A percentile compares a stretch with the other conserved stretches of the same genome.
Conservation (phyloP, 2,329 filamentous ascomycete genomes). For the Kalmusia sp. region DNA sequence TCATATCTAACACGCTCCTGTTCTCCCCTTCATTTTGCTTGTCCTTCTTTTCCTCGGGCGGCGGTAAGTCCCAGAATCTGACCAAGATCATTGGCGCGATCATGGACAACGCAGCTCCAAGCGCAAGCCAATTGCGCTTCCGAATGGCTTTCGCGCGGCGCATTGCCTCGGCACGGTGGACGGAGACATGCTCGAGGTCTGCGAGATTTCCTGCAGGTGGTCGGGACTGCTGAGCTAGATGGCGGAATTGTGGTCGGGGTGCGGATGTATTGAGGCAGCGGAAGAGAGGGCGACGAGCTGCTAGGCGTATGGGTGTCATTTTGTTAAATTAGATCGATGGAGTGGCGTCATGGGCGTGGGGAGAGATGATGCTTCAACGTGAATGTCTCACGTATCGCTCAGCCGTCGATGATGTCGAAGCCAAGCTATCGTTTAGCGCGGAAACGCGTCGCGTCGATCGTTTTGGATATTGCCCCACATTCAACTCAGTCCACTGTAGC, state of each 20-base stretch:
- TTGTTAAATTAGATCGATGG: constrained; percentile 19
- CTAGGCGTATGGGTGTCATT: constrained; percentile 40
- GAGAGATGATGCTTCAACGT: constrained; percentile 8
- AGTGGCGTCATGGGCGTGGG: neutral
- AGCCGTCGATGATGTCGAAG: constrained; percentile 27
- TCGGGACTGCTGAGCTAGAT: neutral
- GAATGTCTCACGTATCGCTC: constrained; percentile 9
- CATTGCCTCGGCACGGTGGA: constrained; percentile 42
- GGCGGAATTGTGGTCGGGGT: constrained; percentile 15
- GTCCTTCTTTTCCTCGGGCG: constrained; percentile 26
- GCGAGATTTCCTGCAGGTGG: neutral
- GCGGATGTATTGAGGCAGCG: constrained; percentile 32
- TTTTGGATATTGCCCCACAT: constrained; percentile 13
- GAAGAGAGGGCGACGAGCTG: constrained; percentile 37
- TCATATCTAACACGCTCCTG: constrained; percentile 31
- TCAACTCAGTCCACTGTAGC: neutral
- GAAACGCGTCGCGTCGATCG: constrained; percentile 21
- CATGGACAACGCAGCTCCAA: constrained; percentile 46
- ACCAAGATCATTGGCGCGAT: constrained; percentile 45
- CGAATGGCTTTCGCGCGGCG: constrained; percentile 34
- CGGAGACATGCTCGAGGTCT: constrained; percentile 38
- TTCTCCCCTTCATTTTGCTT: constrained; percentile 26
- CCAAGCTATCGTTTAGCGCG: constrained; percentile 19
- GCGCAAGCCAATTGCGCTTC: constrained; percentile 40
- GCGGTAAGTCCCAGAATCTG: constrained; percentile 38